Percentiles rank a stretch among this genome's conserved stretches.
Conservation (phyloP, 441 rosid species). For the Pelargonium myrrhifolium region DNA sequence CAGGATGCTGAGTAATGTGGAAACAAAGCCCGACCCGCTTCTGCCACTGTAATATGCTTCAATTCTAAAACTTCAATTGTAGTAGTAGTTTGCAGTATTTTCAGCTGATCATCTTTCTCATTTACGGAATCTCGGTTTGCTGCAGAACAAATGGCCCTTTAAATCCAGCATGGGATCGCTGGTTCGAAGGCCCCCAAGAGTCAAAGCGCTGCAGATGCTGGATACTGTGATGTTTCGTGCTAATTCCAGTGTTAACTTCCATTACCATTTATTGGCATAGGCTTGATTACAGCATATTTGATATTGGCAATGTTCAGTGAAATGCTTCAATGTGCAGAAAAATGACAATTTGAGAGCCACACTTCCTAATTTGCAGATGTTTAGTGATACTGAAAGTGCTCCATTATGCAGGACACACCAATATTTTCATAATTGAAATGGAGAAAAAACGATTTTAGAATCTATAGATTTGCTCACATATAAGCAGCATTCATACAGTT, state of each 20-base stretch:
- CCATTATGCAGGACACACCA: constrained; percentile 29
- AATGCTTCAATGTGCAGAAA: constrained; percentile 20
- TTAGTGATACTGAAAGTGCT: background rate
- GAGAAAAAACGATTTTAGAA: background rate
- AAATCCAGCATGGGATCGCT: constrained; percentile 62
- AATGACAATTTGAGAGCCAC: background rate
- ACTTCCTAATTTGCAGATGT: background rate
- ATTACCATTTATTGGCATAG: constrained; percentile 7
- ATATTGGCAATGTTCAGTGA: constrained; percentile 14
- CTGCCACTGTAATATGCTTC: constrained; percentile 45
- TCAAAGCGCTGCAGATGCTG: constrained; percentile 65
- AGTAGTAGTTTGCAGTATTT: background rate
- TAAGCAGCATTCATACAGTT: background rate
- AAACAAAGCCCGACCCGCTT: constrained; percentile 60
- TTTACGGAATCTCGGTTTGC: background rate
- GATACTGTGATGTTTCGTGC: constrained; percentile 44
- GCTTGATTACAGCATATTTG: constrained; percentile 20
- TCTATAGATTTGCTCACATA: constrained; percentile 15
- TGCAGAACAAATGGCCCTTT: constrained; percentile 64
- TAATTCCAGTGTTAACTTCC: constrained; percentile 8
- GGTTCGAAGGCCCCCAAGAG: constrained; percentile 76
- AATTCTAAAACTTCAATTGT: background rate
- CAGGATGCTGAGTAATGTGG: constrained; percentile 59
- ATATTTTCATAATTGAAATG: constrained; percentile 5
- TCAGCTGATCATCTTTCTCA: background rate